These are phyloP conservation scores for Lactarius quietus DNA, from an alignment of 768 basidiomycete genomes.

Conservation along the genomic window DNA sequence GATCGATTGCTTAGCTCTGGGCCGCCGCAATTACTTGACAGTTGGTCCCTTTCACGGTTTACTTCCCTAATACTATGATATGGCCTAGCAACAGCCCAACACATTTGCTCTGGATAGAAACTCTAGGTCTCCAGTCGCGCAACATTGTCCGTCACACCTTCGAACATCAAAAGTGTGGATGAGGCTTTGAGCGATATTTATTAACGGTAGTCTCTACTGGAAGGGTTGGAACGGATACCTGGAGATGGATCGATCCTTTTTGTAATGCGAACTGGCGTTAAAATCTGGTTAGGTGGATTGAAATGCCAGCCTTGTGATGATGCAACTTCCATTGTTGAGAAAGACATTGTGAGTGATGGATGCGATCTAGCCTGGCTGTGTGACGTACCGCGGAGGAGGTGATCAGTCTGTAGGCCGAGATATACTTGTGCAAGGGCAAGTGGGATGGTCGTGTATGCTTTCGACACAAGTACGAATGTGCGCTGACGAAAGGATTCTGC, in stretches of 20 bases:
- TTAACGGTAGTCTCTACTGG: neutral
- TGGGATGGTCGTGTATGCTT: constrained; percentile 63
- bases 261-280: constrained; percentile 38
- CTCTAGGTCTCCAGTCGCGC: constrained; percentile 31
- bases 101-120: neutral
- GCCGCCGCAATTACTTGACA: neutral
- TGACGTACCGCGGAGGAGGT: constrained; percentile 34
- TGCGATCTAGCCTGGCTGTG: constrained; percentile 14
- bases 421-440: constrained; percentile 52
- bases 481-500: constrained; percentile 57
- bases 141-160: constrained; percentile 52
- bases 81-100: neutral
- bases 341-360: neutral
- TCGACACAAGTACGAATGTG: constrained; percentile 53
- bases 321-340: constrained; percentile 36
- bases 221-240: neutral
- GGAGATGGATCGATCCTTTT: neutral
- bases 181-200: constrained; percentile 30
- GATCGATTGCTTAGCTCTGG: neutral
- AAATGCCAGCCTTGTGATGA: constrained; percentile 49
- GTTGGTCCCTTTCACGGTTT: neutral
- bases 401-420: constrained; percentile 44
- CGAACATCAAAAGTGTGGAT: constrained; percentile 48
- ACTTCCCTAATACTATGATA: neutral
- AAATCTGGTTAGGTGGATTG: constrained; percentile 43